Base-by-base conservation (phyloP, 2,329 filamentous ascomycete genomes). In the Fusarium heterosporum region DNA sequence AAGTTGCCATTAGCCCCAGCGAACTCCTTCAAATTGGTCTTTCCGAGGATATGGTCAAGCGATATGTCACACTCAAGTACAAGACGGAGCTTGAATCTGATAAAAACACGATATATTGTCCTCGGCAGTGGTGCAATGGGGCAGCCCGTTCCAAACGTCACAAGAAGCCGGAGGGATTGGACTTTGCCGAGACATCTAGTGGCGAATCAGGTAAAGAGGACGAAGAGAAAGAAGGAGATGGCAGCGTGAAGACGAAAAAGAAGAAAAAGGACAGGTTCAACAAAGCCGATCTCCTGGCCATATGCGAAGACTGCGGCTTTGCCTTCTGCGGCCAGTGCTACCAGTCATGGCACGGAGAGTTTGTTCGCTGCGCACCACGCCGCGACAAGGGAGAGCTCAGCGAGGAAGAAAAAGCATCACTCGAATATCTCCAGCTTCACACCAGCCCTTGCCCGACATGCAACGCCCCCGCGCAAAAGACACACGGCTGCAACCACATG, bases 401-500 rank as follows among this genome's bases (percentile, higher is more conserved):
- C 3, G 91, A 87, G 62, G 94, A 97, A 76, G 94, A 97, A 71
- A 89, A 93, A 74, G 93, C 93, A 0, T 93, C 92, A 4, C 84
- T 96, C 66, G 91, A 96, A 58, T 99, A 97, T 75, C 84, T 99
- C 70, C 84, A 87, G 47, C 80, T 88, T 64, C 89, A 97, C 79
- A 96, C 94, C 0, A 93, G 93, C 12, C 89, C 91, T 2, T 99
- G 96, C 75, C 94, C 96, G 12, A 95, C 93, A 6, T 99, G 96
- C 79, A 88, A 84, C 29, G 90, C 91, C 1, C 93, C 93, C 0
- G 90, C 90, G 22, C 93, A 97, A 76, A 99, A 99, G 82, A 93
- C 91, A 2, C 89, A 92, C 74, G 96, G 96, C 38, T 99, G 96
- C 83, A 97, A 97, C 78, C 94, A 97, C 78, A 98, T 98, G 93